Conservation (phyloP, 2,329 filamentous ascomycete species). For the Fusarium sp. region DNA sequence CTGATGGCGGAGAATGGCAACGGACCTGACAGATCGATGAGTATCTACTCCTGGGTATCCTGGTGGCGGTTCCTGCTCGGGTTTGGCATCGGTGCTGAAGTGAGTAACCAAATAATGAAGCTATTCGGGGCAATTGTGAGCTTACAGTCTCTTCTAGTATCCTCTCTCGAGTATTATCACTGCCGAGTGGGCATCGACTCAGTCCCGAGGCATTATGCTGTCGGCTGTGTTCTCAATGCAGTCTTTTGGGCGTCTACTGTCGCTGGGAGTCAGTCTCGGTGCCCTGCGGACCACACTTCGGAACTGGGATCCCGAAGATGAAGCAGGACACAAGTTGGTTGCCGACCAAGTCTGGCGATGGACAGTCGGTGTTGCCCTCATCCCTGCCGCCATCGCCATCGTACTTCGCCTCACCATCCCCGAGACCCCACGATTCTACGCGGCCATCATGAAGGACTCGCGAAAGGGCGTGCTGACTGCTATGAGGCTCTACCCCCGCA, state of each 20-base stretch:
- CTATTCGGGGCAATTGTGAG: background rate
- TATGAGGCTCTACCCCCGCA: background rate
- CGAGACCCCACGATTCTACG: slow-evolving; percentile 9
- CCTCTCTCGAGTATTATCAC: slow-evolving; percentile 7
- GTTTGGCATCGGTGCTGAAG: slow-evolving; percentile 26
- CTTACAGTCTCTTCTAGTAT: background rate
- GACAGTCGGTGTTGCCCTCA: slow-evolving; percentile 7
- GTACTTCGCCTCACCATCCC: slow-evolving; percentile 4
- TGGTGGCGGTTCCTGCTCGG: slow-evolving; percentile 24
- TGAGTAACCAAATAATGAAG: background rate
- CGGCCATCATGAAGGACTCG: slow-evolving; percentile 6
- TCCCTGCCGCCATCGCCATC: slow-evolving; percentile 5
- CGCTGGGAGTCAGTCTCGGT: background rate
- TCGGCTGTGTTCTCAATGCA: slow-evolving; percentile 14
- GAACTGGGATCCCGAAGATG: background rate
- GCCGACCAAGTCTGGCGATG: slow-evolving; percentile 9
- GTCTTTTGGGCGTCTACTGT: slow-evolving; percentile 1
- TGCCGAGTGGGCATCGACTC: slow-evolving; percentile 8
- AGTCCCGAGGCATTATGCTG: slow-evolving; percentile 7
- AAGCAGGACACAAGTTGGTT: background rate
- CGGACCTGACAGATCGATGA: background rate
- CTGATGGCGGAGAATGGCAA: background rate
- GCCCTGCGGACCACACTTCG: background rate
- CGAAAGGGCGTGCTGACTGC: slow-evolving; percentile 1
- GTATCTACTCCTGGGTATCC: slow-evolving; percentile 27